Conservation (phyloP, 768 basidiomycete species). For the Basidioascus undulatus region DNA sequence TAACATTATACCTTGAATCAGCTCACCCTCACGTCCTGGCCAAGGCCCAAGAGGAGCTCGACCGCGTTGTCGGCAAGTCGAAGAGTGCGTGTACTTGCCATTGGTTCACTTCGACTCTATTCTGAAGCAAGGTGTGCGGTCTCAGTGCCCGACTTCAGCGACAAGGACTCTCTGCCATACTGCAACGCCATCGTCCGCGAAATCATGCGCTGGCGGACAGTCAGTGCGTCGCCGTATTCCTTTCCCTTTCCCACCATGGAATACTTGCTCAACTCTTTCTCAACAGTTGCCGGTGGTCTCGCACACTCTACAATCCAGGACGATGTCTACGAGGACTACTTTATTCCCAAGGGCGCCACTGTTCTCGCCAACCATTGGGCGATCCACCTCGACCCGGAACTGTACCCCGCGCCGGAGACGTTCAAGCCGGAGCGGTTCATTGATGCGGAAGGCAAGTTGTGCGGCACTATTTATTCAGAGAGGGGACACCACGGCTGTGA, state of each 20-base stretch:
- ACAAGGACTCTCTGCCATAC: constrained; percentile 10
- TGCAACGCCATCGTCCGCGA: constrained; percentile 10
- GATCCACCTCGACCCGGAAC: constrained; percentile 7
- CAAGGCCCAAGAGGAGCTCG: constrained; percentile 12
- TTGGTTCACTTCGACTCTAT: not conserved
- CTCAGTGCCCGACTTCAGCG: constrained; percentile 9
- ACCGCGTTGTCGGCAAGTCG: constrained; percentile 6
- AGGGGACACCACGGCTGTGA: constrained; percentile 6
- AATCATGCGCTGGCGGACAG: constrained; percentile 11
- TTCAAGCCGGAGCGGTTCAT: constrained; percentile 12
- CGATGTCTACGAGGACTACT: constrained; percentile 6
- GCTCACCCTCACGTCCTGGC: constrained; percentile 5
- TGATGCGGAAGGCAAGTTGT: constrained; percentile 1
- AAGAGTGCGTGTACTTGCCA: not conserved
- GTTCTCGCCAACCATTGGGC: constrained; percentile 11
- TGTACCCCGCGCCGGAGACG: constrained; percentile 9
- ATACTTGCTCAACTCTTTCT: too few relatives aligned
- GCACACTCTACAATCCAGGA: constrained; percentile 7
- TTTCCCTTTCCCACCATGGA: not conserved
- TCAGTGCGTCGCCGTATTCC: too few relatives aligned
- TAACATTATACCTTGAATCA: too few relatives aligned
- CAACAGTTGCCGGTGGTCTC: constrained; percentile 11
- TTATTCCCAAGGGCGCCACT: constrained; percentile 10
- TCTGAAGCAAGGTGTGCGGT: not conserved
- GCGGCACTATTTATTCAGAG: constrained; percentile 6